Conservation (phyloP, 257 asterid species). For the Solanum clarkiae region DNA sequence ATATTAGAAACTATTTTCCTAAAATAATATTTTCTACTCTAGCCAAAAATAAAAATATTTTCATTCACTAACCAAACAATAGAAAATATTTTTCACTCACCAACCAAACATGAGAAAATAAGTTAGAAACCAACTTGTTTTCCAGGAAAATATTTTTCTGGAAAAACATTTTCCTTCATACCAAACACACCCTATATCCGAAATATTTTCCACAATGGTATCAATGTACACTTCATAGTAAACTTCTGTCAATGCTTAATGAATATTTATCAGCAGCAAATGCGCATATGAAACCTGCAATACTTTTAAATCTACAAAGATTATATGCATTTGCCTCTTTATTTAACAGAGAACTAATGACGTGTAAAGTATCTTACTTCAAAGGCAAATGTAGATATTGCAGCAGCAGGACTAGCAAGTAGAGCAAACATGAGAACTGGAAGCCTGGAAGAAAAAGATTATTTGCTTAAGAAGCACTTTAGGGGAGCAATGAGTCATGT, state of each 20-base stretch:
- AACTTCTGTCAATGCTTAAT: not conserved
- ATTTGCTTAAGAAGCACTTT: not conserved
- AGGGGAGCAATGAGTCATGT: not conserved
- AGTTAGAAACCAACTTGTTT: too few species aligned
- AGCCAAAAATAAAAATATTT: too few species aligned
- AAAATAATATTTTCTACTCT: too few species aligned
- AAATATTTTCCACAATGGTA: not conserved
- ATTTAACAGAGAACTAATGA: not conserved
- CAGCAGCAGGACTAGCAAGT: slow-evolving; percentile 28
- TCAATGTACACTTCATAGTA: not conserved
- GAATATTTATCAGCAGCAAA: not conserved
- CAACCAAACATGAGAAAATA: too few species aligned
- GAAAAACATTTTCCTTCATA: too few species aligned
- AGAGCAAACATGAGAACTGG: slow-evolving; percentile 24
- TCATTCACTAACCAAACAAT: too few species aligned
- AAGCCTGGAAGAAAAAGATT: slow-evolving; percentile 16
- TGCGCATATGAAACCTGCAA: not conserved
- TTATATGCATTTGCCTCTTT: not conserved
- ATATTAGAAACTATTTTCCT: too few species aligned
- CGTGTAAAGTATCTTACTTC: slow-evolving; percentile 10
- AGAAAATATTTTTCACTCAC: too few species aligned
- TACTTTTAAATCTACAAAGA: not conserved
- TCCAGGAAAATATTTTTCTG: too few species aligned
- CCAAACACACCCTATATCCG: too few species aligned
- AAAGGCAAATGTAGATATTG: slow-evolving; percentile 10